phyloP scores from a whole-genome alignment of 2,329 filamentous ascomycete species.

The Fusarium globosum region DNA sequence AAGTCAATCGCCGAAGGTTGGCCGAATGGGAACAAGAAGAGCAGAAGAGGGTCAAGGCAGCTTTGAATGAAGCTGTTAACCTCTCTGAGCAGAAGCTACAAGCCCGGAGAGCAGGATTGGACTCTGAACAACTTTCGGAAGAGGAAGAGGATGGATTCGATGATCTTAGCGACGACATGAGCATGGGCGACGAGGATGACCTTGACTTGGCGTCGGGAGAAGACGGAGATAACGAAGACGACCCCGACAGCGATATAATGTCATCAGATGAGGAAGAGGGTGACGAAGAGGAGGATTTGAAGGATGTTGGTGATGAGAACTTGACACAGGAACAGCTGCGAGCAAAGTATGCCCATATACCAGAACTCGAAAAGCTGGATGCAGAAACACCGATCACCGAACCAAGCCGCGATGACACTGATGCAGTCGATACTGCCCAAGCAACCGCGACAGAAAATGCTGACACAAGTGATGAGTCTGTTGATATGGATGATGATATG shows the following conservation, averaged over 20 bases:
- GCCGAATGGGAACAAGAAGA: constrained; percentile 74
- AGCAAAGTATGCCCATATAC: constrained; percentile 75
- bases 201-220: constrained; percentile 51
- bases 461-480: constrained; percentile 72
- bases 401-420: constrained; percentile 40
- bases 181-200: constrained; percentile 49
- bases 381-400: constrained; percentile 37
- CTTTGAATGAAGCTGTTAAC: constrained; percentile 78
- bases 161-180: constrained; percentile 60
- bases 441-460: constrained; percentile 41
- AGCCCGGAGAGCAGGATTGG: constrained; percentile 65
- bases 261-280: constrained; percentile 72
- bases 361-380: constrained; percentile 55
- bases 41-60: constrained; percentile 72
- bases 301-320: constrained; percentile 68
- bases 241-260: constrained; percentile 63
- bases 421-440: constrained; percentile 35
- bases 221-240: constrained; percentile 55
- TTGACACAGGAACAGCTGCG: constrained; percentile 76
- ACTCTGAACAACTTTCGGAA: constrained; percentile 62
- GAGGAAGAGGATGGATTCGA: constrained; percentile 60
- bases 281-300: constrained; percentile 67
- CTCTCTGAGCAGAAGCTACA: constrained; percentile 76
- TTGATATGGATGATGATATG: constrained; percentile 76
- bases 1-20: constrained; percentile 70